Evolutionary conservation across 352 stramenopile species (phyloP).

Genomic region (Saprolegnia parasitica): DNA sequence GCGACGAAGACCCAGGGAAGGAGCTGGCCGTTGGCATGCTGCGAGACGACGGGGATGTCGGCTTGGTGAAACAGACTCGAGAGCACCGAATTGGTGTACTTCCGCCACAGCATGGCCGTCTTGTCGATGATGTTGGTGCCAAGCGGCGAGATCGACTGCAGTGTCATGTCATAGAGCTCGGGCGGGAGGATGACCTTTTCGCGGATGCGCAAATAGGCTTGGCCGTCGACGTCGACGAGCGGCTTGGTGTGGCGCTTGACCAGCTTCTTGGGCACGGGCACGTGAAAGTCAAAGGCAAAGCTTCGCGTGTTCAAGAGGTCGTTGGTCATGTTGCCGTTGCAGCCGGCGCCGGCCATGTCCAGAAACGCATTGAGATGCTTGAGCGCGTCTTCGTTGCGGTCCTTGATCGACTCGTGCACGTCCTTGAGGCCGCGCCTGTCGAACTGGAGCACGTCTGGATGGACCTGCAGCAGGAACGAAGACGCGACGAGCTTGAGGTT

Average conservation of each 20-base stretch:
- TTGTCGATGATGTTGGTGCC: neutral
- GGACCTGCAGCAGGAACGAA: constrained; percentile 21
- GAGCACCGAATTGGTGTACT: constrained; percentile 26
- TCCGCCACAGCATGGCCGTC: constrained; percentile 16
- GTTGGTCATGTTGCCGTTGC: constrained; percentile 15
- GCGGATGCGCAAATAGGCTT: constrained; percentile 12
- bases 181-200: neutral
- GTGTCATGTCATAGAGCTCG: constrained; percentile 10
- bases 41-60: constrained; percentile 18
- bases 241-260: neutral
- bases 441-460: constrained; percentile 26
- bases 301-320: constrained; percentile 9
- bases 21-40: constrained; percentile 20
- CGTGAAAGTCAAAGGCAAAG: constrained; percentile 19
- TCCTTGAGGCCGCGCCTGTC: constrained; percentile 8
- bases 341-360: constrained; percentile 22
- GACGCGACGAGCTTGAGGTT: constrained; percentile 26
- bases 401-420: constrained; percentile 24
- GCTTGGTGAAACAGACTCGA: constrained; percentile 11
- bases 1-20: constrained; percentile 8
- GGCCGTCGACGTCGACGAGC: constrained; percentile 9
- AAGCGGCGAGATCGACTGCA: constrained; percentile 13
- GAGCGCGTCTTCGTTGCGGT: constrained; percentile 24
- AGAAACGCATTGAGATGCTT: constrained; percentile 26
- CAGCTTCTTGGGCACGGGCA: constrained; percentile 15